Conservation (phyloP, 2,329 filamentous ascomycete genomes). For the Metarhizium anisopliae region DNA sequence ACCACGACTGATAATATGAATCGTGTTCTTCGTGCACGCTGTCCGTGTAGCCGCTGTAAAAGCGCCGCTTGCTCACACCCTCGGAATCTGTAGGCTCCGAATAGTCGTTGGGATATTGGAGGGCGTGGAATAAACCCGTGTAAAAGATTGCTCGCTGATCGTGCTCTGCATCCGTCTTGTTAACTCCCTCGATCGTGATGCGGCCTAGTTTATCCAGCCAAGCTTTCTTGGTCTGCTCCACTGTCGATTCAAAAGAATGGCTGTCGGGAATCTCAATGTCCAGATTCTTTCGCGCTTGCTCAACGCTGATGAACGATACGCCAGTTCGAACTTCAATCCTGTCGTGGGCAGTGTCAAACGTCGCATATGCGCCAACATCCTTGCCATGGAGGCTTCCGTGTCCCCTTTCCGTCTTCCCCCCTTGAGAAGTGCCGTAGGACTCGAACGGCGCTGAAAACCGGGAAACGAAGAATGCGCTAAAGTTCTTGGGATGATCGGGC, state of each 20-base stretch:
- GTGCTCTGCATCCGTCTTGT: constrained; percentile 28
- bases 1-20: constrained; percentile 41
- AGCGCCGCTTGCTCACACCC: constrained; percentile 16
- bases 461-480: constrained; percentile 37
- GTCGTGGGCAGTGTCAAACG: constrained; percentile 19
- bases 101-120: constrained; percentile 39
- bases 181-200: constrained; percentile 32
- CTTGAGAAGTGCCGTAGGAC: constrained; percentile 25
- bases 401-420: constrained; percentile 16
- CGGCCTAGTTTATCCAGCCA: constrained; percentile 37
- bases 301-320: constrained; percentile 36
- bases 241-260: constrained; percentile 26
- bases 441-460: constrained; percentile 34
- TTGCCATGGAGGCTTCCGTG: constrained; percentile 20
- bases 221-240: constrained; percentile 28
- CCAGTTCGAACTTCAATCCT: constrained; percentile 36
- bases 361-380: constrained; percentile 31
- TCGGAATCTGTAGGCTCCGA: constrained; percentile 29
- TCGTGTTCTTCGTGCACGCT: constrained; percentile 30
- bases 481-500: constrained; percentile 29
- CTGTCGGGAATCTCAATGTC: constrained; percentile 31
- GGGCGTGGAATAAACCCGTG: constrained; percentile 34
- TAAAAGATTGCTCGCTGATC: constrained; percentile 37
- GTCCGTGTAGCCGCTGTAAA: constrained; percentile 39
- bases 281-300: constrained; percentile 35